Evolutionary conservation across 148 eudicot genomes (phyloP), one percentile per base, ranked within the genome.

Genomic region (Nepenthes mirabilis): DNA sequence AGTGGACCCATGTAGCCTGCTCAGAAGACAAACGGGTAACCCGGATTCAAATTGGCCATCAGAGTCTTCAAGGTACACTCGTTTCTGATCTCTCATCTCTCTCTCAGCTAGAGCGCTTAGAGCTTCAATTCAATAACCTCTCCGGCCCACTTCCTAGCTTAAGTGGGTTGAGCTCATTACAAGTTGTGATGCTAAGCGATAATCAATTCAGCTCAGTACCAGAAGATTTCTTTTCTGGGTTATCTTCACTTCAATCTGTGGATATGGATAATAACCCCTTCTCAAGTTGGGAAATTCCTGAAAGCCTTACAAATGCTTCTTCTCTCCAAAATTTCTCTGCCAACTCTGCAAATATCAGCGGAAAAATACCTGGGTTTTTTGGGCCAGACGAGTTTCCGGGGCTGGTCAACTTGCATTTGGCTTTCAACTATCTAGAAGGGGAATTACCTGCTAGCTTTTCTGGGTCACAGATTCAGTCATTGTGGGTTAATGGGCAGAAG

Each of bases 401-500:
- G 11, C 37, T 91, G 74, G 67, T 76, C 57, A 77, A 72, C 64
- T 71, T 91, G 82, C 88, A 80, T 58, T 76, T 91, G 74, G 82
- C 96, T 34, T 75, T 88, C 32, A 91, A 91, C 63, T 61, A 65
- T 55, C 75, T 91, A 74, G 86, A 78, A 54, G 97, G 97, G 2
- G 90, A 63, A 52, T 68, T 91, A 63, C 97, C 97, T 14, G 23
- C 49, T 58, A 73, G 83, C 60, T 74, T 91, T 75, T 74, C 74
- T 2, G 96, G 96, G 58, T 91, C 86, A 2, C 76, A 63, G 65
- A 56, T 91, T n/a, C 82, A 85, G 82, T 88, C 97, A 13, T 62
- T 91, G 63, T 91, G 97, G 97, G 61, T 91, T 52, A 91, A 91
- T 77, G 97, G 97, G 56, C 96, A 91, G 79, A 79, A 77, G 23